Percentiles rank a stretch among this genome's conserved stretches.
phyloP scores from a whole-genome alignment of 371 early-diverging fungal genomes.

The Nematocida sp. region DNA sequence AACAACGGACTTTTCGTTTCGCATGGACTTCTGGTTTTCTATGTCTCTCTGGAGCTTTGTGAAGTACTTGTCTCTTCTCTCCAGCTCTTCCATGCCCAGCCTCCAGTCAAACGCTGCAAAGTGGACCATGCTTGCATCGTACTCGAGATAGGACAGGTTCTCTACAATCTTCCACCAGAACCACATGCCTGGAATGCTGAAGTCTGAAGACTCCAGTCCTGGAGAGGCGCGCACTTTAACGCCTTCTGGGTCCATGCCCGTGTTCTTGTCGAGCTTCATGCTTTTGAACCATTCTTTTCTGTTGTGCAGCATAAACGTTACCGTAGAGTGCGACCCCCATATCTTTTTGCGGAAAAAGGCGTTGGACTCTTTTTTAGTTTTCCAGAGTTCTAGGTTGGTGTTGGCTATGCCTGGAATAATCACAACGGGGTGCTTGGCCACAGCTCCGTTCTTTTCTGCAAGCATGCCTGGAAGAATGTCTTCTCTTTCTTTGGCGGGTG shows the following conservation, averaged over 20 bases:
- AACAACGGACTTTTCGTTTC: conserved; percentile 63
- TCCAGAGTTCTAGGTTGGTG: conserved; percentile 81
- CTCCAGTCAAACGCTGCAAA: conserved; percentile 86
- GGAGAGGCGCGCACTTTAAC: conserved; percentile 76
- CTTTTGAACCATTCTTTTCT: conserved; percentile 76
- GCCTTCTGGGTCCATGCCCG: conserved; percentile 75
- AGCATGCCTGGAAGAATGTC: conserved; percentile 16
- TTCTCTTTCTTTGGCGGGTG: background rate
- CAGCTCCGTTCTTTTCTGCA: conserved; percentile 1
- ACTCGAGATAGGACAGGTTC: conserved; percentile 69
- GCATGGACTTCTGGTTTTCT: conserved; percentile 67
- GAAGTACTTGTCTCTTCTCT: conserved; percentile 76
- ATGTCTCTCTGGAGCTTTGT: conserved; percentile 71
- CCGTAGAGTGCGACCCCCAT: conserved; percentile 78
- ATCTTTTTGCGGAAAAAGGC: conserved; percentile 77
- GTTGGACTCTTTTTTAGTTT: conserved; percentile 66
- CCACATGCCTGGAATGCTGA: conserved; percentile 83
- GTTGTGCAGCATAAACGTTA: conserved; percentile 72
- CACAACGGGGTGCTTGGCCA: conserved; percentile 68
- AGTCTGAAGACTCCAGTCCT: conserved; percentile 82
- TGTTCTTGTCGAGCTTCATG: conserved; percentile 72
- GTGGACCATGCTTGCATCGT: conserved; percentile 69
- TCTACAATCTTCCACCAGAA: conserved; percentile 76
- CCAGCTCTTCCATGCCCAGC: conserved; percentile 72
- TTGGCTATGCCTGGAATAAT: conserved; percentile 82